Percentiles rank a stretch among this genome's conserved stretches.
Evolutionary conservation across 2,329 filamentous ascomycete genomes (phyloP).

Genomic region (Fusarium torreyae): DNA sequence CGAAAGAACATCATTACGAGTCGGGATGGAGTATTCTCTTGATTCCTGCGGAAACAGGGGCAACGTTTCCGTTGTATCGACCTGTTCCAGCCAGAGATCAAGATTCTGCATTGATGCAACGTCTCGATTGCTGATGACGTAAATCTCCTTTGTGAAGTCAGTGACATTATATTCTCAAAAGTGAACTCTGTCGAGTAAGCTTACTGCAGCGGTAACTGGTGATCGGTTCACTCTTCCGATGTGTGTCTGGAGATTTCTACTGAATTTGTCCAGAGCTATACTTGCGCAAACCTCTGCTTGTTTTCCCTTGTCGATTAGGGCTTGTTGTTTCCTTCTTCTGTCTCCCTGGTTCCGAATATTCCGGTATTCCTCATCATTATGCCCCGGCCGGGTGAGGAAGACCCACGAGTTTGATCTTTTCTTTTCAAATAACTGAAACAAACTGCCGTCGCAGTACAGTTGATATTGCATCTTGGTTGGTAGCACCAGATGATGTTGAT

Average conservation of each 20-base stretch:
- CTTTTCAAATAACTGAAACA: not conserved
- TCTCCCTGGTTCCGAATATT: not conserved
- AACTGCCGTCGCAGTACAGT: not conserved
- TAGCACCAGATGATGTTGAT: not conserved
- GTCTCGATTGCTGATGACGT: slow-evolving; percentile 18
- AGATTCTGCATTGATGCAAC: slow-evolving; percentile 1
- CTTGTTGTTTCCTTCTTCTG: not conserved
- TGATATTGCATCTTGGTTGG: slow-evolving; percentile 12
- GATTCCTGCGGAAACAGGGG: not conserved
- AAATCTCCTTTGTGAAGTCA: not conserved
- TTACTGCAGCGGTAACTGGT: not conserved
- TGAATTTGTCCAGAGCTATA: slow-evolving; percentile 2
- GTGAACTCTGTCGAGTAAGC: too few species aligned
- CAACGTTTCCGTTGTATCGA: not conserved
- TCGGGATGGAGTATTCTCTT: not conserved
- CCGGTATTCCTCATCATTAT: not conserved
- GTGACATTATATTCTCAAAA: too few species aligned
- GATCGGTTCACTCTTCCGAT: not conserved
- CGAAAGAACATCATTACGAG: rapidly evolving
- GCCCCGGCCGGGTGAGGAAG: not conserved
- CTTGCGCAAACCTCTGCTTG: slow-evolving; percentile 1
- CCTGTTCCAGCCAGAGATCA: slow-evolving; percentile 2
- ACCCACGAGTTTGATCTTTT: not conserved
- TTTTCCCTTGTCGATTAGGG: not conserved
- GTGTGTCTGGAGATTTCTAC: not conserved